Evolutionary conservation across 2,329 filamentous ascomycete genomes (phyloP).

Genomic region (Ophiostoma sp.): DNA sequence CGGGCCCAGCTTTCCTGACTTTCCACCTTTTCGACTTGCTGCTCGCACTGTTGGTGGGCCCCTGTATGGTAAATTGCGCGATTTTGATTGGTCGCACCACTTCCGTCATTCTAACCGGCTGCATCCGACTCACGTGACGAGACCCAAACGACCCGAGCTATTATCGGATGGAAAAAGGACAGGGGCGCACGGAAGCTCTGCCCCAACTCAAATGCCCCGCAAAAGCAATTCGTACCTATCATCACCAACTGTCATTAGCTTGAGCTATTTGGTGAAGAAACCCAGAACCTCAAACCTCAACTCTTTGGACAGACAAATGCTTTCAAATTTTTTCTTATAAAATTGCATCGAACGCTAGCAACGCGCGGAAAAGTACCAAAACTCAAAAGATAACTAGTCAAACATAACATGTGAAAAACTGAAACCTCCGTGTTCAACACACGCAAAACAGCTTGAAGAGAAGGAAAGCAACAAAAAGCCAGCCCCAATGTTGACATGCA

Average conservation of each 20-base stretch:
- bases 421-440: background rate
- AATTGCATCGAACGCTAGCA: background rate
- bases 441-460: background rate
- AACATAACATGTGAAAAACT: background rate
- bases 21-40: background rate
- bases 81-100: conserved; percentile 28
- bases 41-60: background rate
- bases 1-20: background rate
- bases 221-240: background rate
- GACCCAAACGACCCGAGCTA: background rate
- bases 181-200: background rate
- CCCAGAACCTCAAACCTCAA: background rate
- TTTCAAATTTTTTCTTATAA: background rate
- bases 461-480: background rate
- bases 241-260: background rate
- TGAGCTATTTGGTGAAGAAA: background rate
- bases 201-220: background rate
- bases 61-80: conserved; percentile 30
- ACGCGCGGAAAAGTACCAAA: background rate
- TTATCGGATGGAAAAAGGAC: conserved; percentile 1
- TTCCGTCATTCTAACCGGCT: conserved; percentile 20
- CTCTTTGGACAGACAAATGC: background rate
- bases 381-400: background rate
- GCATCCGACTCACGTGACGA: conserved; percentile 31
- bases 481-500: background rate